Base-by-base conservation (phyloP, 495 filamentous ascomycete genomes). In the Penicillium desertorum region DNA sequence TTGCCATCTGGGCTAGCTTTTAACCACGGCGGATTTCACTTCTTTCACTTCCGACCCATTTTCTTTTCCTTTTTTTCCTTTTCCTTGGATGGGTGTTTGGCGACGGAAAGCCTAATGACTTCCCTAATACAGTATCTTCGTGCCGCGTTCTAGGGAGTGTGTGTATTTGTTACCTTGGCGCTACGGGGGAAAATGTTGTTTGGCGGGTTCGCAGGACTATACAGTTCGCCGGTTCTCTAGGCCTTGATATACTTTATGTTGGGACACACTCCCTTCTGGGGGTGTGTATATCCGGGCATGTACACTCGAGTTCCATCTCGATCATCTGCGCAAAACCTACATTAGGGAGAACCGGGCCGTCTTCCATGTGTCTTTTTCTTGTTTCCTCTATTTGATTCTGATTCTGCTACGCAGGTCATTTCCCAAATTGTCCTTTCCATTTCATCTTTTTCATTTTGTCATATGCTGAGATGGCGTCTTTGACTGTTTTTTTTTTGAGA, bases 111-210 rank as follows among this genome's bases (percentile, higher is more conserved):
- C 58, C 64, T 71, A 68, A 74, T 69, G 73, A 72, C 70, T 57
- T 70, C 68, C 63, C 69, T 76, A 74, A 76, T 75, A 67, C 66
- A 62, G 60, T 62, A 59, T 75, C 57, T 69, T 71, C 62, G 59
- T 71, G 62, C 59, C 63, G 65, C 62, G 67, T 67, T 70, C 58
- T 70, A 62, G 73, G 70, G 66, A 63, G 64, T 65, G 70, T 69
- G 55, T 71, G 63, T 66, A 63, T 72, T 69, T 68, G 54, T 72
- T 73, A 61, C 64, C 68, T 70, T 71, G 72, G 74, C 71, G 71
- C 71, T 73, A 67, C 53, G 68, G 71, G 68, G 68, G 66, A 68
- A 70, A 66, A 68, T 64, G 63, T 58, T 68, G 62, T 69, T 72
- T 60, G 71, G 68, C 66, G 64, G 61, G 67, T 69, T 34, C 60